Evolutionary conservation across 805 yeast genomes (phyloP).

Genomic region (Ogataea trehalophila): DNA sequence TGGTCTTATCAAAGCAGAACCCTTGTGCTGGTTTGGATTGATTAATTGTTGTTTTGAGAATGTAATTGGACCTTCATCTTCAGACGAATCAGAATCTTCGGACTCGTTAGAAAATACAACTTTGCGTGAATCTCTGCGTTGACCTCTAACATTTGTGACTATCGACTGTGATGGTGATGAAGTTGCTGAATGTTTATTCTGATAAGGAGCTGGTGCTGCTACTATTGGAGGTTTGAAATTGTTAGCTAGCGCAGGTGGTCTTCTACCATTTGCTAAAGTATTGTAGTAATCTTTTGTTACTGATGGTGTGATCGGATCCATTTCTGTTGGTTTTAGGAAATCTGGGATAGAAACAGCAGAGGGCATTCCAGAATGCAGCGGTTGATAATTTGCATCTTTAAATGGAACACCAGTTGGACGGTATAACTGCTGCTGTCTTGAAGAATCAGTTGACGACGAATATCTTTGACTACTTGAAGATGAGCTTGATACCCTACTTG

Average conservation of each 20-base stretch:
- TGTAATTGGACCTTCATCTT: slow-evolving; percentile 3
- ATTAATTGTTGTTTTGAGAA: not conserved
- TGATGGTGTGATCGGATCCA: slow-evolving; percentile 21
- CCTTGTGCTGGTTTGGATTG: not conserved
- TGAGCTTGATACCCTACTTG: not conserved
- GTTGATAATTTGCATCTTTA: slow-evolving; percentile 10
- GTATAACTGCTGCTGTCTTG: not conserved
- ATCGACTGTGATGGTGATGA: not conserved
- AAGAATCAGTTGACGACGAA: not conserved
- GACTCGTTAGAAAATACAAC: slow-evolving; percentile 12
- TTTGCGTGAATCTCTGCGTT: slow-evolving; percentile 11
- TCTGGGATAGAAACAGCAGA: slow-evolving; percentile 26
- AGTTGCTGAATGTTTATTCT: too few relatives aligned
- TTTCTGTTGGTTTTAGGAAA: slow-evolving; percentile 15
- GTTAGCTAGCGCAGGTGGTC: slow-evolving; percentile 6
- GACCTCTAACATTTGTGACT: not conserved
- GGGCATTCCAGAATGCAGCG: slow-evolving; percentile 13
- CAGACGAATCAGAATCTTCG: slow-evolving; percentile 10
- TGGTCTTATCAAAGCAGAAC: not conserved
- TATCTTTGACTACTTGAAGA: not conserved
- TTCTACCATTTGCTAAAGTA: slow-evolving; percentile 4
- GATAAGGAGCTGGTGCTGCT: not conserved
- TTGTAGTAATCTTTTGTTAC: slow-evolving; percentile 10
- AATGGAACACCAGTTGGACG: slow-evolving; percentile 1
- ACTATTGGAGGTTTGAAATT: not conserved